Base-by-base conservation (phyloP, 257 asterid species). In the Nicotiana tabacum region DNA sequence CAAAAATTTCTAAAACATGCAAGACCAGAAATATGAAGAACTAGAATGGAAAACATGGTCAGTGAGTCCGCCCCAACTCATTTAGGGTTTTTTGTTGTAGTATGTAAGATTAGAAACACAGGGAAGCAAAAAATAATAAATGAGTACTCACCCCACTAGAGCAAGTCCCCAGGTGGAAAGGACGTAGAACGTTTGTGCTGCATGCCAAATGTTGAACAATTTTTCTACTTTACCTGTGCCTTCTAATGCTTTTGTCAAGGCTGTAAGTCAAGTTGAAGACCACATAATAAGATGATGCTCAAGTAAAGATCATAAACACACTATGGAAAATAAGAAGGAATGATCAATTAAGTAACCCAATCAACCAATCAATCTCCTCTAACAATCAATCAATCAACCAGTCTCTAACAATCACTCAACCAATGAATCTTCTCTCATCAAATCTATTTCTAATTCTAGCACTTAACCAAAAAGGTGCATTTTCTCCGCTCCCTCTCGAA, bases 131-230 rank as follows among this genome's bases (percentile, higher is more conserved):
- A 13, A 32, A 58, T 7, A 35, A 29, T 5, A 27, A 13, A 83
- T 39, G 35, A 51, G 81, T 83, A 81, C 86, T 82, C 84, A 96
- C 98, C 99, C 96, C 10, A 96, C 90, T 32, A 93, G 88, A 76
- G 98, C 93, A 90, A 96, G 95, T 53, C 99, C 94, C 99, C 99
- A 96, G 69, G 97, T 93, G 66, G 95, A 92, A 64, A 96, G 87
- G 39, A 95, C 87, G 85, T 92, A 94, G 82, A 96, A 90, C 89
- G 90, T 74, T 87, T 66, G 91, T 78, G 98, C 99, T 0, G 98
- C 98, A 32, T 87, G 91, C 99, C 99, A 96, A 85, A 96, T 85
- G 86, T 85, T 86, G 18, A 92, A 80, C 96, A 92, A 87, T 83
- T 87, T 93, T 83, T 94, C 99, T 80, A 96, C 88, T 87, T 91